Conservation (phyloP, 371 early-diverging fungal genomes). For the Saksenaea oblongispora region DNA sequence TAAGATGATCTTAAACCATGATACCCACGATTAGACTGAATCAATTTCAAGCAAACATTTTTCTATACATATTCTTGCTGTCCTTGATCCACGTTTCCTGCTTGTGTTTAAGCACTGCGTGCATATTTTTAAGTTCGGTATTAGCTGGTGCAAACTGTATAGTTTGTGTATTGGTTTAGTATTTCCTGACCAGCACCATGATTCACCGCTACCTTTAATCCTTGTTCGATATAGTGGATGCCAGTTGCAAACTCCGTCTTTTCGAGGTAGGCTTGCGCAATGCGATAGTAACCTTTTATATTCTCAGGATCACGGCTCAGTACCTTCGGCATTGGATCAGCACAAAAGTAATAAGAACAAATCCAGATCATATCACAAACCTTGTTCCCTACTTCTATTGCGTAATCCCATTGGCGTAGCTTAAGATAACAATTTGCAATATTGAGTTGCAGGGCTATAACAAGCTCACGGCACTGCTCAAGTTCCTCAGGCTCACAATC, state of each 20-base stretch:
- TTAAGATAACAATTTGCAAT: slow-evolving; percentile 46
- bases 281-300: slow-evolving; percentile 65
- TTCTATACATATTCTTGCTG: slow-evolving; percentile 28
- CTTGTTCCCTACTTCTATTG: slow-evolving; percentile 45
- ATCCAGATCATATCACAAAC: slow-evolving; percentile 4
- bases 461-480: slow-evolving; percentile 19
- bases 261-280: slow-evolving; percentile 60
- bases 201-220: slow-evolving; percentile 37
- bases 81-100: slow-evolving; percentile 9
- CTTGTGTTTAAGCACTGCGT: slow-evolving; percentile 9
- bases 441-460: slow-evolving; percentile 39
- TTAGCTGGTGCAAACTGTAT: slow-evolving; percentile 19
- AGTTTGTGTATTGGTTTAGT: background rate
- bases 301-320: slow-evolving; percentile 55
- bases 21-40: background rate
- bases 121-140: slow-evolving; percentile 15
- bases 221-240: slow-evolving; percentile 41
- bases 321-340: slow-evolving; percentile 23
- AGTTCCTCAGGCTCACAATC: slow-evolving; percentile 40
- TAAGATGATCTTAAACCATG: background rate
- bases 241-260: slow-evolving; percentile 56
- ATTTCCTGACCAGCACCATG: background rate
- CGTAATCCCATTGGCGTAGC: slow-evolving; percentile 34
- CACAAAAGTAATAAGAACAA: background rate
- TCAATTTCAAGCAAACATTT: slow-evolving; percentile 21